Base-by-base conservation (phyloP, 176 grass and related monocot genomes). In the Elaeis guineensis region DNA sequence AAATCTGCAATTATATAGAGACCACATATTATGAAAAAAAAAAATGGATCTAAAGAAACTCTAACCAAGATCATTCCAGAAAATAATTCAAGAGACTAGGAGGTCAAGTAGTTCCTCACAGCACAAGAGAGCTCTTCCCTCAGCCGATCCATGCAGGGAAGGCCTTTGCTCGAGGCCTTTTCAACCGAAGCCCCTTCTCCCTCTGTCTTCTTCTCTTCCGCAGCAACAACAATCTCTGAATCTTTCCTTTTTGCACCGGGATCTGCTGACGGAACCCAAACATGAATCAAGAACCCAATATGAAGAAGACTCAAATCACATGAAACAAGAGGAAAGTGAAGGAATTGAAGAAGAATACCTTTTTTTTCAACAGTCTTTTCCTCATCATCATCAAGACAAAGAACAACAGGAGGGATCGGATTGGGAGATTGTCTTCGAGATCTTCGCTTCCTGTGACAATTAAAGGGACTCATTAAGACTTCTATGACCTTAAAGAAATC, bases 41-140 rank as follows among this genome's bases (percentile, higher is more conserved):
- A 24, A 32, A 11, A 20, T 2, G 23, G 32, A 66, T 5, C 3
- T 35, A 57, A 19, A 53, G 18, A 54, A 52, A 28, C 28, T 6
- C 28, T 5, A 30, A 30, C 5, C 5, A 30, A 30, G 28, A 30
- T 30, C 28, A 30, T 30, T 30, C 28, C 28, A 58, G 18, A 54
- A 49, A 28, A 16, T 7, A 26, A 54, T 22, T 29, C 14, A 65
- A 67, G 71, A 26, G 30, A 64, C 32, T 49, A 44, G 21, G 18
- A 17, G 39, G 63, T 28, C 19, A 6, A 58, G 59, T 23, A 44
- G 11, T 6, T 7, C 21, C 78, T 78, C 75, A 97, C 92, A 21
- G 86, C 87, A 62, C 92, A 97, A 79, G 87, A 91, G 1, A 97
- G 78, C 65, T 97, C 92, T 66, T 97, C 92, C 58, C 87, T 67